phyloP scores from a whole-genome alignment of 352 stramenopile genomes.

The Phytophthora cajani region DNA sequence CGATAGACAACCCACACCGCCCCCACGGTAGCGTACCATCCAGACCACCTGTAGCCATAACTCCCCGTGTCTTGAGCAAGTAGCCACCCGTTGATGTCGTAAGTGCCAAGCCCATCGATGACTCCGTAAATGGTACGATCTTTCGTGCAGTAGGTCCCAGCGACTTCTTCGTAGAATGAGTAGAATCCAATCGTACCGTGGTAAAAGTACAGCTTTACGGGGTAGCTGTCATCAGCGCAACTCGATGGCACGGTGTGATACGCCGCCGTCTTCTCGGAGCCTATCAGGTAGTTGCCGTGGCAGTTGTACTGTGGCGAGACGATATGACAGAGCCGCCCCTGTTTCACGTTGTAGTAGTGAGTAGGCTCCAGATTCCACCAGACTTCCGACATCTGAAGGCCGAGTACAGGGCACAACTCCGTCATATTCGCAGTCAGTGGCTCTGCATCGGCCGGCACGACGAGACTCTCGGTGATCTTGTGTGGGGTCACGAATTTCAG shows the following conservation, averaged over 20 bases:
- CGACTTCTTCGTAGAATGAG: background rate
- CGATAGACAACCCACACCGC: constrained; percentile 15
- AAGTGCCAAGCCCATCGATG: background rate
- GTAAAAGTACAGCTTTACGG: background rate
- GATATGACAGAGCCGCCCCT: background rate
- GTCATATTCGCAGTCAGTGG: background rate
- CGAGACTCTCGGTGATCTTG: background rate
- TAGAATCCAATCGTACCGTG: background rate
- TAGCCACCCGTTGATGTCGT: background rate
- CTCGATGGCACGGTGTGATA: background rate
- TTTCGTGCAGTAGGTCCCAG: background rate
- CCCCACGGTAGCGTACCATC: constrained; percentile 19
- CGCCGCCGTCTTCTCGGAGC: background rate
- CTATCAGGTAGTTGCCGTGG: background rate
- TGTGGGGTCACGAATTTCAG: constrained; percentile 1
- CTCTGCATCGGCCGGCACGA: background rate
- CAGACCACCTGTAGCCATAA: constrained; percentile 1
- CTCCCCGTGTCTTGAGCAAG: background rate
- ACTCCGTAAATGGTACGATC: background rate
- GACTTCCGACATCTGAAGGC: background rate
- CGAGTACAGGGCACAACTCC: background rate
- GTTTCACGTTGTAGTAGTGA: background rate
- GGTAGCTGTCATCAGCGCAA: background rate
- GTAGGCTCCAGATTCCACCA: background rate
- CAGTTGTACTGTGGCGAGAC: background rate